Evolutionary conservation across 2,329 filamentous ascomycete genomes (phyloP).

Genomic region (Cylindrodendrum hubeiense): DNA sequence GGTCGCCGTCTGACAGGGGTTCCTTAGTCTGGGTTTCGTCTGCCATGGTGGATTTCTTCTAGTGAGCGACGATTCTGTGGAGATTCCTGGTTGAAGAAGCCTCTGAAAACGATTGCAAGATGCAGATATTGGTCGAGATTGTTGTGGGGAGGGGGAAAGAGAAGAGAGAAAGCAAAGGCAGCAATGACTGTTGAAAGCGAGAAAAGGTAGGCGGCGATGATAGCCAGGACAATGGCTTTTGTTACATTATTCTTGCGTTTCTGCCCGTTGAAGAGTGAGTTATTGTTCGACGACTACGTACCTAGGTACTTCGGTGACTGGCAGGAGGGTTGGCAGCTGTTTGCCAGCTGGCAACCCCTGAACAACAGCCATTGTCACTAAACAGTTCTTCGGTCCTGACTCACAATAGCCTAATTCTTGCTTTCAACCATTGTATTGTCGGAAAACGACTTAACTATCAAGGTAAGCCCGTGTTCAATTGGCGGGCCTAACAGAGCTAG

Average conservation of each 20-base stretch:
- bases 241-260: not conserved
- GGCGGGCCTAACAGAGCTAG: not conserved
- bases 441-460: not conserved
- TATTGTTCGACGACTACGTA: not conserved
- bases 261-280: not conserved
- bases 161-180: not conserved
- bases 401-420: not conserved
- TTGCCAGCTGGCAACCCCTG: not conserved
- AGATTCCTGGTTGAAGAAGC: not conserved
- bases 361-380: not conserved
- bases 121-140: not conserved
- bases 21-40: not conserved
- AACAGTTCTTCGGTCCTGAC: not conserved
- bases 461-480: not conserved
- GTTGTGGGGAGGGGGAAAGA: not conserved
- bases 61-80: not conserved
- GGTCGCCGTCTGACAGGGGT: not conserved
- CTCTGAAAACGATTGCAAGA: not conserved
- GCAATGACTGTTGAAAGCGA: not conserved
- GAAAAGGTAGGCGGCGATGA: not conserved
- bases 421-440: not conserved
- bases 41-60: not conserved
- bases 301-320: not conserved
- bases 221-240: not conserved
- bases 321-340: not conserved